Percentiles rank a stretch among this genome's conserved stretches.
These are phyloP conservation scores for Starmerella vaccinii DNA, from an alignment of 805 yeast genomes.

Conservation along the genomic window DNA sequence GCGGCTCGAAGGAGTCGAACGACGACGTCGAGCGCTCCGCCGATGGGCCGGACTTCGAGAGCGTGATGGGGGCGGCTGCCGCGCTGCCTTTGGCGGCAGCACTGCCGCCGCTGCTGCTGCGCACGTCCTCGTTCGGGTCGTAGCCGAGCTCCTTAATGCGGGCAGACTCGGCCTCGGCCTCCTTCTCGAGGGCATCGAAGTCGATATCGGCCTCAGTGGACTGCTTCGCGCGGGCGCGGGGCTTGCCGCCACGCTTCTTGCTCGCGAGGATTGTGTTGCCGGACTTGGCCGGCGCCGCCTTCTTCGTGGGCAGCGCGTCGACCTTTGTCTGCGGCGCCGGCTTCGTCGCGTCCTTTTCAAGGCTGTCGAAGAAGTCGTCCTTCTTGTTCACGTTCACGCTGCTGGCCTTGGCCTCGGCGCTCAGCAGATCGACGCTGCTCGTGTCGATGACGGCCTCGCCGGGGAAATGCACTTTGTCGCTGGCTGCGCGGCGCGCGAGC, in stretches of 20 bases:
- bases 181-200: constrained; percentile 59
- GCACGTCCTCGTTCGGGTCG: constrained; percentile 30
- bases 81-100: neutral
- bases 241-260: constrained; percentile 10
- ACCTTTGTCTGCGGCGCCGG: constrained; percentile 12
- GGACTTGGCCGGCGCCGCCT: constrained; percentile 24
- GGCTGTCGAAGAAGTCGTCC: constrained; percentile 84
- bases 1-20: constrained; percentile 5
- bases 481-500: constrained; percentile 53
- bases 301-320: constrained; percentile 13
- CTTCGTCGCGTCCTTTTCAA: constrained; percentile 45
- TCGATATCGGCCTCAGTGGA: constrained; percentile 38
- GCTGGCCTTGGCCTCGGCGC: constrained; percentile 14
- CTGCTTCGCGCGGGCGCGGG: constrained; percentile 21
- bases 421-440: constrained; percentile 9
- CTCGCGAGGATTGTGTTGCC: constrained; percentile 12
- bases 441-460: constrained; percentile 33
- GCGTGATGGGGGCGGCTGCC: neutral
- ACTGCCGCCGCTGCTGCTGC: neutral
- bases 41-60: neutral
- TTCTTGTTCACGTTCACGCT: constrained; percentile 25
- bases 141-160: constrained; percentile 36
- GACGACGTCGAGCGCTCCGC: neutral
- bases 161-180: constrained; percentile 74
- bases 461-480: constrained; percentile 65